Evolutionary conservation across 2,329 filamentous ascomycete species (phyloP).

Genomic region (Dactylellina sp.): DNA sequence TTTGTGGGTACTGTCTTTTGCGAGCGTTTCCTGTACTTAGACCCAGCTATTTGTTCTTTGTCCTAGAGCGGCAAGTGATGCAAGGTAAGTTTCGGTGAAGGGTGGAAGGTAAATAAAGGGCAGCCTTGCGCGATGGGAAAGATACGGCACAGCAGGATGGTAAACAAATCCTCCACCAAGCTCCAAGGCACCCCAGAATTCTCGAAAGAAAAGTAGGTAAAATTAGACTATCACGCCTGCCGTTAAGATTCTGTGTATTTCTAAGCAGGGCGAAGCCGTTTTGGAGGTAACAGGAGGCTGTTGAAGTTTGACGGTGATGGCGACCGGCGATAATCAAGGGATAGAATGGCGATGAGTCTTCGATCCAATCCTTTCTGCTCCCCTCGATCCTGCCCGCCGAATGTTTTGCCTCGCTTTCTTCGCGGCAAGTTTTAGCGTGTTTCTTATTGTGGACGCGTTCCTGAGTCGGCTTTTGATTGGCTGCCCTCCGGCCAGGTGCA

Average conservation of each 20-base stretch:
- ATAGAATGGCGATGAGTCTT: slow-evolving; percentile 15
- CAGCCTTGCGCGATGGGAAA: neutral
- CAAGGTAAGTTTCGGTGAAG: neutral
- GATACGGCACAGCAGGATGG: slow-evolving; percentile 30
- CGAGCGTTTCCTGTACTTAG: neutral
- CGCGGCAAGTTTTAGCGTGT: slow-evolving; percentile 34
- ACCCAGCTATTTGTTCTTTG: slow-evolving; percentile 15
- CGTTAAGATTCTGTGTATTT: neutral
- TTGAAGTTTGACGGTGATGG: neutral
- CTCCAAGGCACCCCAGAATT: slow-evolving; percentile 18
- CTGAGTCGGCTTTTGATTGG: slow-evolving; percentile 22
- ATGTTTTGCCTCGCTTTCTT: slow-evolving; percentile 21
- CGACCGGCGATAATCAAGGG: neutral
- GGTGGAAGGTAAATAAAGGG: neutral
- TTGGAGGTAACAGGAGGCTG: neutral
- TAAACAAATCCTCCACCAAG: slow-evolving; percentile 36
- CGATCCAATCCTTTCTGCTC: neutral
- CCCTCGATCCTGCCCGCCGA: neutral
- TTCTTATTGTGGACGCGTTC: slow-evolving; percentile 39
- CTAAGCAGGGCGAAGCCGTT: neutral
- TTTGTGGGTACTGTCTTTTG: slow-evolving; percentile 3
- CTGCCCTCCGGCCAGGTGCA: neutral
- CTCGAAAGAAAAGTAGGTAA: neutral
- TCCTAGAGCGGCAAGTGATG: neutral
- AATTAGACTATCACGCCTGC: neutral